Conservation (phyloP, 2,329 filamentous ascomycete genomes). For the Nannizziopsis barbatae region DNA sequence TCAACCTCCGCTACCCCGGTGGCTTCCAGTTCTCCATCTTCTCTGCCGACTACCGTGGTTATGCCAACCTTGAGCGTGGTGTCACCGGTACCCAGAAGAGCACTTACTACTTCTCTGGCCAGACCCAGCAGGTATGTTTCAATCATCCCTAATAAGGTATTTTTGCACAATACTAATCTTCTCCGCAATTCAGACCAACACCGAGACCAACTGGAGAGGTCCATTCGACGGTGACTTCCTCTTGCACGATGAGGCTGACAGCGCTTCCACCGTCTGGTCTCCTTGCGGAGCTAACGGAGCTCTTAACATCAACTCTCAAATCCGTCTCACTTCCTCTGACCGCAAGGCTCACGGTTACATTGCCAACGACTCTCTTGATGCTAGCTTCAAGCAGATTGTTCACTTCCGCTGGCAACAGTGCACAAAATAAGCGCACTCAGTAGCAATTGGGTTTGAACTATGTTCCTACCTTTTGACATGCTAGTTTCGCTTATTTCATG, state of each 20-base stretch:
- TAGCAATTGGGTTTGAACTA: not conserved
- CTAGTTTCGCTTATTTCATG: slow-evolving; percentile 1
- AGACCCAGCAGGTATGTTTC: slow-evolving; percentile 30
- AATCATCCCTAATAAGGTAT: not conserved
- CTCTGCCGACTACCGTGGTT: slow-evolving; percentile 44
- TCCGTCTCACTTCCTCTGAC: slow-evolving; percentile 31
- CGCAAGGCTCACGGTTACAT: slow-evolving; percentile 30
- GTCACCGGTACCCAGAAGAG: slow-evolving; percentile 41
- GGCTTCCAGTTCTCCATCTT: slow-evolving; percentile 46
- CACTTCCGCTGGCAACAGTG: slow-evolving; percentile 38
- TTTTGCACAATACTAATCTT: slow-evolving; percentile 17
- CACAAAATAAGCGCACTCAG: slow-evolving; percentile 13
- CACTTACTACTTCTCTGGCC: slow-evolving; percentile 46
- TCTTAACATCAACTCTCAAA: slow-evolving; percentile 46
- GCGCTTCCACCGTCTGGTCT: slow-evolving; percentile 42
- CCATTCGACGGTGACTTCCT: slow-evolving; percentile 36
- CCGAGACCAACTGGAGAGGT: slow-evolving; percentile 34
- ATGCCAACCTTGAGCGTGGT: slow-evolving; percentile 37
- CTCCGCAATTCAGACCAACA: slow-evolving; percentile 22
- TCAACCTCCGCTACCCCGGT: slow-evolving; percentile 41
- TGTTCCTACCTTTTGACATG: not conserved
- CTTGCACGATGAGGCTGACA: slow-evolving; percentile 37
- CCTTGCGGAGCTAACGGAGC: slow-evolving; percentile 41
- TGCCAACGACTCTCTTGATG: slow-evolving; percentile 41
- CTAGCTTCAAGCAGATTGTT: slow-evolving; percentile 36